Evolutionary conservation across 495 filamentous ascomycete genomes (phyloP).

Genomic region (Peziza echinospora): DNA sequence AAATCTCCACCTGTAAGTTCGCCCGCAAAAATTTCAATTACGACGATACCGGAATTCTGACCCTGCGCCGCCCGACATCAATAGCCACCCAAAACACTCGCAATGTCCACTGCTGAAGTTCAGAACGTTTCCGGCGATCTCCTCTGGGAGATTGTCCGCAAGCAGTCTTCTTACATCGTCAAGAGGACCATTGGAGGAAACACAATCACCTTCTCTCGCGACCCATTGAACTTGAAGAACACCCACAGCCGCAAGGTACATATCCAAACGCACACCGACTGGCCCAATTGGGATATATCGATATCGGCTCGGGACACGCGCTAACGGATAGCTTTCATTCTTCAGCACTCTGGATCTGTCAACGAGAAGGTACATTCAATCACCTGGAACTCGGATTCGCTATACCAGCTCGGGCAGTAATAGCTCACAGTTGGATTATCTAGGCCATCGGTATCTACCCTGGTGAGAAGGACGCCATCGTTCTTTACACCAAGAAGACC

Average conservation of each 20-base stretch:
- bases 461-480: constrained; percentile 44
- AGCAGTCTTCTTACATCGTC: constrained; percentile 64
- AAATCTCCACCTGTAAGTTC: no score
- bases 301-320: constrained; percentile 6
- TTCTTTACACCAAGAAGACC: constrained; percentile 64
- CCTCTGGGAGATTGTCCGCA: constrained; percentile 71
- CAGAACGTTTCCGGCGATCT: constrained; percentile 57
- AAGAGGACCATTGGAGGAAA: constrained; percentile 53
- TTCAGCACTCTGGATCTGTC: constrained; percentile 67
- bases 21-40: no score
- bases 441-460: constrained; percentile 63
- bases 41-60: no score
- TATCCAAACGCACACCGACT: neutral
- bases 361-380: constrained; percentile 73
- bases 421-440: constrained; percentile 11
- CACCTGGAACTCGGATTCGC: neutral
- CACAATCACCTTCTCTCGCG: constrained; percentile 71
- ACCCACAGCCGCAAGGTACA: constrained; percentile 74
- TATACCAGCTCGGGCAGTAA: neutral
- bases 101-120: neutral
- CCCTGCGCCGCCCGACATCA: no score
- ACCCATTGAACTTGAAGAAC: constrained; percentile 80
- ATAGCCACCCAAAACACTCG: neutral
- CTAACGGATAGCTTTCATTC: constrained; percentile 18
- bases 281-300: neutral